Percentiles rank a stretch among this genome's conserved stretches.
Conservation (phyloP, 192 early-diverging fungal genomes). For the Neocallimastix lanati region DNA sequence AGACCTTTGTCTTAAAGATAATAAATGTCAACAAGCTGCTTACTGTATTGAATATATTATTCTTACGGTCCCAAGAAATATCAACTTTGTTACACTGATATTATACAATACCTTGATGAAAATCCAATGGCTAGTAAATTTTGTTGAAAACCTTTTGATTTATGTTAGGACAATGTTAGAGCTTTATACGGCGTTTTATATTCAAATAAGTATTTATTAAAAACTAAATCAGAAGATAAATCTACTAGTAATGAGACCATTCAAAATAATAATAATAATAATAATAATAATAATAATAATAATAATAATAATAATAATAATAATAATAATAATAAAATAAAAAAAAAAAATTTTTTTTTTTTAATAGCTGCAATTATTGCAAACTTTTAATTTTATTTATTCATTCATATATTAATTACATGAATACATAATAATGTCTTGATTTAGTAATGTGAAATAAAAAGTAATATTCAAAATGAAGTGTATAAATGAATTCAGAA, state of each 20-base stretch:
- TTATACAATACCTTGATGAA: conserved; percentile 52
- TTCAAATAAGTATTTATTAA: neutral
- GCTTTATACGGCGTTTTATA: conserved; percentile 62
- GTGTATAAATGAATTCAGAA: too few relatives aligned
- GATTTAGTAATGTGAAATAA: too few relatives aligned
- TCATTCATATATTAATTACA: too few relatives aligned
- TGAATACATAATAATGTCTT: too few relatives aligned
- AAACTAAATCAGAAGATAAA: neutral
- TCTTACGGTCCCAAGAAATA: conserved; percentile 66
- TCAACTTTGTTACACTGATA: conserved; percentile 76
- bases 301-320: too few relatives aligned
- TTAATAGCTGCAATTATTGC: too few relatives aligned
- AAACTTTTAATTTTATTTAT: too few relatives aligned
- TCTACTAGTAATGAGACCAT: neutral
- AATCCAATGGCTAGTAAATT: conserved; percentile 60
- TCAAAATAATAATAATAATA: too few relatives aligned
- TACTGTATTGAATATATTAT: conserved; percentile 87
- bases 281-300: too few relatives aligned
- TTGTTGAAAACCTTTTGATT: conserved; percentile 68
- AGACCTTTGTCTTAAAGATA: conserved; percentile 44
- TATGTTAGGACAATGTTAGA: conserved; percentile 65
- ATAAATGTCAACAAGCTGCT: conserved; percentile 63
- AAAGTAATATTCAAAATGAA: too few relatives aligned
- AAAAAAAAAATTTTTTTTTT: too few relatives aligned
- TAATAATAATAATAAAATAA: too few relatives aligned